Evolutionary conservation across 805 yeast genomes (phyloP).

Genomic region (Hanseniaspora vineae): DNA sequence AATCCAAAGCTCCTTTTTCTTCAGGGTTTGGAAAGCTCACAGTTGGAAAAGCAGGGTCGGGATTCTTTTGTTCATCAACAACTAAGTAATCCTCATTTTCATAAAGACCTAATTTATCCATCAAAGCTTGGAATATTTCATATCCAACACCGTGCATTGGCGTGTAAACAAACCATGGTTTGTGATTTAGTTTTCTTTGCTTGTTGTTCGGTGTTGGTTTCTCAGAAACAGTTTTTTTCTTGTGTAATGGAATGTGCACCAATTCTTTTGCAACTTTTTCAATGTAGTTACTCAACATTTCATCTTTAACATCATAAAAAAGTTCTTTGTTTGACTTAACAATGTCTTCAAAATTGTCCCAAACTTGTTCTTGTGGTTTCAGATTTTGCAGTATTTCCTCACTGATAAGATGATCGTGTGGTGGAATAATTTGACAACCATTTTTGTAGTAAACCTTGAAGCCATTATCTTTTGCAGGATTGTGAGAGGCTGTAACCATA

Average conservation of each 20-base stretch:
- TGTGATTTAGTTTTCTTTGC: constrained; percentile 2
- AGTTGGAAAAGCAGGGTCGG: constrained; percentile 80
- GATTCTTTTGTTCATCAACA: constrained; percentile 55
- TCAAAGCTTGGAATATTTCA: constrained; percentile 35
- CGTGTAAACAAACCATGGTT: constrained; percentile 58
- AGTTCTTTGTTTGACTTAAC: constrained; percentile 16
- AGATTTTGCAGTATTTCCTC: constrained; percentile 44
- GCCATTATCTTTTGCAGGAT: constrained; percentile 79
- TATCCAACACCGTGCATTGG: constrained; percentile 95
- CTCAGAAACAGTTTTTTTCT: not conserved
- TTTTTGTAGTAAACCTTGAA: constrained; percentile 88
- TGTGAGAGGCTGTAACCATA: constrained; percentile 87
- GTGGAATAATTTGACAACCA: constrained; percentile 94
- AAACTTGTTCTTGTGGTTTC: constrained; percentile 28
- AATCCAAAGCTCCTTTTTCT: constrained; percentile 77
- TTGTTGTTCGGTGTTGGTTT: not conserved
- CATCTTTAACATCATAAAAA: constrained; percentile 26
- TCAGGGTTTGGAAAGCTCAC: constrained; percentile 93
- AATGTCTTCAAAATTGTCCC: constrained; percentile 28
- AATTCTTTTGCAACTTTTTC: constrained; percentile 22
- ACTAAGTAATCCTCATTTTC: constrained; percentile 23
- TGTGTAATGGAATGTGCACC: constrained; percentile 12
- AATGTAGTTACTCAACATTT: constrained; percentile 31
- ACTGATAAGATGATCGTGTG: constrained; percentile 72
- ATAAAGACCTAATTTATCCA: constrained; percentile 23